A percentile compares a stretch with the other conserved stretches of the same genome.
These are phyloP conservation scores for Xylaria telfairii DNA, from an alignment of 495 filamentous ascomycete species.

Conservation along the genomic window DNA sequence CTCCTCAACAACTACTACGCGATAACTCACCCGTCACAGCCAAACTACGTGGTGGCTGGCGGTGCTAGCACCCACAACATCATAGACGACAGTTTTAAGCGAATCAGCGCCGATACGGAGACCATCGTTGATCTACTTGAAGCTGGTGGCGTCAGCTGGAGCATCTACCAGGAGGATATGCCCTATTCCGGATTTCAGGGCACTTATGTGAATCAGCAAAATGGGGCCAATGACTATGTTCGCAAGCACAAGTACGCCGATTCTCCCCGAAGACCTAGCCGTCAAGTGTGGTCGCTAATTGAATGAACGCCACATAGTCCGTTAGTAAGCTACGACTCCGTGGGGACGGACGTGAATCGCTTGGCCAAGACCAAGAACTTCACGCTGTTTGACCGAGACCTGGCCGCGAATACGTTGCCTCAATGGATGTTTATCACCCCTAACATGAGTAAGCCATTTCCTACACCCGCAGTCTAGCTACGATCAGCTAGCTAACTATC, in stretches of 20 bases:
- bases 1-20: slow-evolving; percentile 67
- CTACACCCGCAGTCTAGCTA: slow-evolving; percentile 40
- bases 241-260: slow-evolving; percentile 67
- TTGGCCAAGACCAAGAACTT: slow-evolving; percentile 69
- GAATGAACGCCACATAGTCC: slow-evolving; percentile 44
- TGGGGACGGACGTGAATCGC: slow-evolving; percentile 60
- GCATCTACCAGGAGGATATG: slow-evolving; percentile 68
- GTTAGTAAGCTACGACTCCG: slow-evolving; percentile 64
- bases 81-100: slow-evolving; percentile 63
- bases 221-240: slow-evolving; percentile 65
- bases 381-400: slow-evolving; percentile 61
- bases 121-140: slow-evolving; percentile 72
- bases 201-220: slow-evolving; percentile 55
- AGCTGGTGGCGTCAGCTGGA: slow-evolving; percentile 68
- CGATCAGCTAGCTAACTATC: slow-evolving; percentile 15
- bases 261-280: not conserved
- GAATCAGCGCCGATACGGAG: slow-evolving; percentile 62
- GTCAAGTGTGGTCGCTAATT: not conserved
- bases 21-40: slow-evolving; percentile 69
- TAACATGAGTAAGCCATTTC: slow-evolving; percentile 61
- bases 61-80: slow-evolving; percentile 69
- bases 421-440: slow-evolving; percentile 76
- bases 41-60: slow-evolving; percentile 69
- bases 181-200: slow-evolving; percentile 71
- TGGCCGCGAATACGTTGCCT: slow-evolving; percentile 60